Evolutionary conservation across 192 early-diverging fungal genomes (phyloP).

Genomic region (Coemansia sp.): DNA sequence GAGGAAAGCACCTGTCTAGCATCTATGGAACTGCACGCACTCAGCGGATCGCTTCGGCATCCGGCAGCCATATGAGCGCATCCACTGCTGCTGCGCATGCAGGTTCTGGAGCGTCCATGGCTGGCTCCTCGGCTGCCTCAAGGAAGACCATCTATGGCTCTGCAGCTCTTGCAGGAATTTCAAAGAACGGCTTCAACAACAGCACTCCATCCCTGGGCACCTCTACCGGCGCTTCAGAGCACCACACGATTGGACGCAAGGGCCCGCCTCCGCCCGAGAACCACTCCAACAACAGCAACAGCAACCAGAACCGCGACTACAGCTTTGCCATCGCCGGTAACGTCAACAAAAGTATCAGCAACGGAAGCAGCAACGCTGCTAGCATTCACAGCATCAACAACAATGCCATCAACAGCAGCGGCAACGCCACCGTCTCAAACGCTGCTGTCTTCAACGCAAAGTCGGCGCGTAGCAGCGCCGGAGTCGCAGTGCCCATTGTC

Average conservation of each 20-base stretch:
- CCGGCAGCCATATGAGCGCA: conserved; percentile 19
- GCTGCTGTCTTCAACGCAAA: conserved; percentile 8
- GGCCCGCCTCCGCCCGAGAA: conserved; percentile 34
- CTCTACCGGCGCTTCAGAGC: conserved; percentile 4
- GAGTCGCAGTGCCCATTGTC: conserved; percentile 22
- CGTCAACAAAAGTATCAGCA: conserved; percentile 12
- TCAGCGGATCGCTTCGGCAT: conserved; percentile 49
- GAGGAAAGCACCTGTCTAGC: background rate
- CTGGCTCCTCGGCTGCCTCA: conserved; percentile 9
- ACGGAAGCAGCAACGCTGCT: background rate
- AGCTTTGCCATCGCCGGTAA: conserved; percentile 49
- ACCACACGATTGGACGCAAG: conserved; percentile 26
- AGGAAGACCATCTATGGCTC: conserved; percentile 53
- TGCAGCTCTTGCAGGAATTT: conserved; percentile 26
- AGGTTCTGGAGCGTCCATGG: background rate
- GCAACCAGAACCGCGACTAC: conserved; percentile 39
- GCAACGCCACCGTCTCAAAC: background rate
- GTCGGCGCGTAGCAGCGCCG: conserved; percentile 44
- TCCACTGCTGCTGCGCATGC: conserved; percentile 12
- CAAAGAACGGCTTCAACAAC: conserved; percentile 35
- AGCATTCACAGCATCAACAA: background rate
- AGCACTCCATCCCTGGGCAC: conserved; percentile 37
- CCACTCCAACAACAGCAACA: background rate
- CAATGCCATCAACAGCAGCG: background rate
- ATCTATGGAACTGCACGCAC: conserved; percentile 42